Evolutionary conservation across 2,329 filamentous ascomycete genomes (phyloP).

Genomic region (Aspergillus sp.): DNA sequence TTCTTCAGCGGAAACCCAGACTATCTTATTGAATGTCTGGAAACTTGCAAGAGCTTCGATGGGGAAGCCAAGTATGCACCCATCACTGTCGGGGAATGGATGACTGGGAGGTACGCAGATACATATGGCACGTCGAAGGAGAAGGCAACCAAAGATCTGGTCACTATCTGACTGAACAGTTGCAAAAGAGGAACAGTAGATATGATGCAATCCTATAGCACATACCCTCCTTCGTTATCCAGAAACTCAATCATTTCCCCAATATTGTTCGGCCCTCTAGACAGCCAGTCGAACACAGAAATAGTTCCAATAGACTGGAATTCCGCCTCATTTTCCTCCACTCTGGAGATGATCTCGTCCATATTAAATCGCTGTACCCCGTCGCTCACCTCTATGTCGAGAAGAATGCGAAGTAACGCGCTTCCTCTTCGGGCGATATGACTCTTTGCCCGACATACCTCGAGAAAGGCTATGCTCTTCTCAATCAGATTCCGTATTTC

Average conservation of each 20-base stretch:
- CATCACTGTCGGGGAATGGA: conserved; percentile 25
- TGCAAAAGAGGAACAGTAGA: not conserved
- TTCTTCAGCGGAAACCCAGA: conserved; percentile 30
- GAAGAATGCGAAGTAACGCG: not conserved
- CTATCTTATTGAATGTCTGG: conserved; percentile 22
- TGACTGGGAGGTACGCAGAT: conserved; percentile 22
- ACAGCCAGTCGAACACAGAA: not conserved
- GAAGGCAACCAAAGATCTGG: conserved; percentile 13
- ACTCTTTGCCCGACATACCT: not conserved
- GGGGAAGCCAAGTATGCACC: conserved; percentile 21
- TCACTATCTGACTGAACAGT: not conserved
- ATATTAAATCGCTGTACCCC: not conserved
- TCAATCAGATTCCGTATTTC: conserved; percentile 5
- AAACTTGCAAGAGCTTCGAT: conserved; percentile 14
- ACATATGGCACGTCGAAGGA: conserved; percentile 18
- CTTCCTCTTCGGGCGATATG: not conserved
- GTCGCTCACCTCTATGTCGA: not conserved
- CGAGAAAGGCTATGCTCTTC: not conserved
- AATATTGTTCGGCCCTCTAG: not conserved
- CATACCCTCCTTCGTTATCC: not conserved
- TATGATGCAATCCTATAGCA: not conserved
- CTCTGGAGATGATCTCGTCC: not conserved
- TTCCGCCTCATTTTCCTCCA: not conserved
- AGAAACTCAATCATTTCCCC: not conserved
- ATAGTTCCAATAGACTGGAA: not conserved